Evolutionary conservation across 768 basidiomycete genomes (phyloP).

Genomic region (Boletus bicolor): DNA sequence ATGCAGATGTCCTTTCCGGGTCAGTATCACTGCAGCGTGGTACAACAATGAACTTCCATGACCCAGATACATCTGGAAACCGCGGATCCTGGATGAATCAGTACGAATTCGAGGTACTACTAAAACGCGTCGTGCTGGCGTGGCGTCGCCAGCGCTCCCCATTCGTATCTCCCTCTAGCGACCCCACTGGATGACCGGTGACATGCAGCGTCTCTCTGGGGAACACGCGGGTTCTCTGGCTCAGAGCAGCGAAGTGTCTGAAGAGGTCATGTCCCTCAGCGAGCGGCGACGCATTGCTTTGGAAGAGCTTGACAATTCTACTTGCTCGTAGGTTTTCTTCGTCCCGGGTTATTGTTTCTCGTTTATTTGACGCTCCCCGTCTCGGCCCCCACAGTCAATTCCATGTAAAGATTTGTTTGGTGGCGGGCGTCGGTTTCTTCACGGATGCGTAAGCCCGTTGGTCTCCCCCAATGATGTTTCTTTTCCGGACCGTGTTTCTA

Average conservation of each 20-base stretch:
- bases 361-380: background rate
- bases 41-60: background rate
- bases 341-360: background rate
- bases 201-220: background rate
- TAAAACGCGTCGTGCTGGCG: background rate
- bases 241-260: background rate
- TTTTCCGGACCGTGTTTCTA: background rate
- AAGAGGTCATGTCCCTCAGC: background rate
- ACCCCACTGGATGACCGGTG: background rate
- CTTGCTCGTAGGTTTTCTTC: background rate
- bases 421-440: slow-evolving; percentile 82
- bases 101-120: background rate
- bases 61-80: background rate
- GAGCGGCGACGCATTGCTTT: slow-evolving; percentile 2
- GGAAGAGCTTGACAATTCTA: background rate
- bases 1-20: no score
- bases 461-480: no score
- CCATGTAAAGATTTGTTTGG: slow-evolving; percentile 68
- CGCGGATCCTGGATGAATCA: no score
- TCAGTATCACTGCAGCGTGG: no score
- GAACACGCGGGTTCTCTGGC: background rate
- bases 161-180: background rate
- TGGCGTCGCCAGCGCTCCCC: background rate
- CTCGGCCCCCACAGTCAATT: slow-evolving; percentile 58
- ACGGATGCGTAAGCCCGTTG: slow-evolving; percentile 60